Conservation (phyloP, 768 basidiomycete genomes). For the Rhodotorula graminis region DNA sequence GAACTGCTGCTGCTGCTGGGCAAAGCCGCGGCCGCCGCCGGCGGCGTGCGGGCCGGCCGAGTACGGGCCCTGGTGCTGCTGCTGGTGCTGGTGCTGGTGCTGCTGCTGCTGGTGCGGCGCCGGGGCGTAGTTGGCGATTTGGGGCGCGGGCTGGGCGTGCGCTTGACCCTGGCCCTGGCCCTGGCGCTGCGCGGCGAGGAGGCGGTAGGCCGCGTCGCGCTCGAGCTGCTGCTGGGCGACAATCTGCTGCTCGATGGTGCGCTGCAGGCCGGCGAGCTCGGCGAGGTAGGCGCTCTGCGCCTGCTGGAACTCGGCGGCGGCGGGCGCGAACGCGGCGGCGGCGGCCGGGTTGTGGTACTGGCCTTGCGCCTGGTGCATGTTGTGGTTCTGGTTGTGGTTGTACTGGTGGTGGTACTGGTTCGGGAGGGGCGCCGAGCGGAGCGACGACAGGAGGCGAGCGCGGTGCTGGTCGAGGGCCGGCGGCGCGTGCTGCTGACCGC, state of each 20-base stretch:
- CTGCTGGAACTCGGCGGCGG: conserved; percentile 15
- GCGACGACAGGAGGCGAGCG: conserved; percentile 12
- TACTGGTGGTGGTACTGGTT: not conserved
- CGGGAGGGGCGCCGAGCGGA: conserved; percentile 10
- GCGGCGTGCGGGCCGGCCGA: not conserved
- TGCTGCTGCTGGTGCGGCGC: not conserved
- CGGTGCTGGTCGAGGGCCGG: not conserved
- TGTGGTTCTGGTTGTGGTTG: not conserved
- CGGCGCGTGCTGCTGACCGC: not conserved
- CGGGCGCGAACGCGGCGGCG: not conserved
- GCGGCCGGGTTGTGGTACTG: not conserved
- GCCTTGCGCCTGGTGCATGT: not conserved
- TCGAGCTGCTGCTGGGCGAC: conserved; percentile 22
- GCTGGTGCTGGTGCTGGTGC: not conserved
- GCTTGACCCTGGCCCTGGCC: not conserved
- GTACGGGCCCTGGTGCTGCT: not conserved
- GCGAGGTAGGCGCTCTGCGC: conserved; percentile 20
- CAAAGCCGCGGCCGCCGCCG: not conserved
- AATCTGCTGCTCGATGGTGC: conserved; percentile 27
- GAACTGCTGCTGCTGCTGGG: conserved; percentile 11
- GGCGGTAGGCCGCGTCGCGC: conserved; percentile 1
- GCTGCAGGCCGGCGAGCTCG: conserved; percentile 19
- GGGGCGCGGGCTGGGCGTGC: too few species aligned
- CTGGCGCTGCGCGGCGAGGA: conserved; percentile 2
- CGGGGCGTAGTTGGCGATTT: not conserved